These are phyloP conservation scores for Russula earlei DNA, from an alignment of 768 basidiomycete species.

Conservation along the genomic window DNA sequence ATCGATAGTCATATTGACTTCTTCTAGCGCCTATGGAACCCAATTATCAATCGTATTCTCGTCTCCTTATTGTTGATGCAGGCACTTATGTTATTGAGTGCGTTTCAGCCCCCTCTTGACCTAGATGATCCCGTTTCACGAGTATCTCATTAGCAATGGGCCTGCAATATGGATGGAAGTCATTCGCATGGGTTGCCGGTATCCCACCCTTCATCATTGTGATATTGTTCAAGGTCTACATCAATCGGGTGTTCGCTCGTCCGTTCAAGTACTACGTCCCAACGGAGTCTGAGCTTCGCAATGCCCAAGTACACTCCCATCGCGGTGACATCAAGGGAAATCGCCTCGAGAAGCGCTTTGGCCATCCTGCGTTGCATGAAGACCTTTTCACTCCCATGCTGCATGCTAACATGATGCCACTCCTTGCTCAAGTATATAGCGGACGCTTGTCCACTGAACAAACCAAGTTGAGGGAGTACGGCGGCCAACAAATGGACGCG, in stretches of 20 bases:
- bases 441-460: conserved; percentile 59
- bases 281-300: conserved; percentile 61
- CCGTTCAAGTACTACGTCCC: conserved; percentile 82
- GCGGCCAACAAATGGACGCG: conserved; percentile 67
- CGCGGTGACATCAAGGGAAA: conserved; percentile 62
- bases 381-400: conserved; percentile 87
- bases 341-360: conserved; percentile 83
- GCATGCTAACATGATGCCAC: conserved; percentile 75
- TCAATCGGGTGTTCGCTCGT: conserved; percentile 55
- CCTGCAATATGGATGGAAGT: conserved; percentile 59
- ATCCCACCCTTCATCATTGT: conserved; percentile 81
- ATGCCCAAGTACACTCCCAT: conserved; percentile 69
- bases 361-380: conserved; percentile 82
- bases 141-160: conserved; percentile 56
- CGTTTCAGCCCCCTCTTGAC: conserved; percentile 25
- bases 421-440: conserved; percentile 65
- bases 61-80: conserved; percentile 82
- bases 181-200: conserved; percentile 73
- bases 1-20: neutral
- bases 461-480: conserved; percentile 67
- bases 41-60: conserved; percentile 83
- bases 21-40: conserved; percentile 80
- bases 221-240: conserved; percentile 74
- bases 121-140: conserved; percentile 14
- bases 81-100: conserved; percentile 75